These are phyloP conservation scores for Flaveria floridana DNA, from an alignment of 140 eudicot species.

Conservation along the genomic window DNA sequence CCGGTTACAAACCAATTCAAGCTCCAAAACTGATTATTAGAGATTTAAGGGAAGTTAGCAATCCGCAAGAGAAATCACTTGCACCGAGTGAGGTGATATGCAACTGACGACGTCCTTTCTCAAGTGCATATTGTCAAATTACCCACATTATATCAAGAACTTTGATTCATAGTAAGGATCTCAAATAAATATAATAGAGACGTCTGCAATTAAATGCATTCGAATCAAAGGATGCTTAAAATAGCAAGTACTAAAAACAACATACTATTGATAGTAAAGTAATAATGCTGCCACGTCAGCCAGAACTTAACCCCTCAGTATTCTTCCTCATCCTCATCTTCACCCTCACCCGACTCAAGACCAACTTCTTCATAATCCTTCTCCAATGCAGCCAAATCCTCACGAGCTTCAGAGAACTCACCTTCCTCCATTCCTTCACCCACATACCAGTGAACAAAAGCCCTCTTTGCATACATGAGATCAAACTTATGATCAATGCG, in stretches of 20 bases:
- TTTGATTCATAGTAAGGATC: not conserved
- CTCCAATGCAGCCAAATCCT: slow-evolving; percentile 52
- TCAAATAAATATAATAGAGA: not conserved
- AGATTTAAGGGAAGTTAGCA: too few relatives aligned
- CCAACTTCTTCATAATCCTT: slow-evolving; percentile 54
- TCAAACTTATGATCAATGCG: slow-evolving; percentile 49
- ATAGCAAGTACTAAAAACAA: slow-evolving; percentile 23
- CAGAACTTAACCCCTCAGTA: slow-evolving; percentile 30
- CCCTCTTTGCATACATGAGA: slow-evolving; percentile 48
- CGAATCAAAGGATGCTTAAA: not conserved
- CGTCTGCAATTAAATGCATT: not conserved
- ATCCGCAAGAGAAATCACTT: too few relatives aligned
- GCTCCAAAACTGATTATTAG: too few relatives aligned
- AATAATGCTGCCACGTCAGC: slow-evolving; percentile 1
- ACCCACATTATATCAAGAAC: not conserved
- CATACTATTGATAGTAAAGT: not conserved
- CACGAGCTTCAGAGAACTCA: slow-evolving; percentile 47
- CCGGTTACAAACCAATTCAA: too few relatives aligned
- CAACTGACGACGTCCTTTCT: too few relatives aligned
- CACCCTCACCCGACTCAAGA: slow-evolving; percentile 45
- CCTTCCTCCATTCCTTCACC: slow-evolving; percentile 55
- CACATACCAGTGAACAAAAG: slow-evolving; percentile 49
- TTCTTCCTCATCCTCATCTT: slow-evolving; percentile 45
- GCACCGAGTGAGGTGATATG: too few relatives aligned
- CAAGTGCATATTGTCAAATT: not conserved